Evolutionary conservation across 2,329 filamentous ascomycete genomes (phyloP).

Genomic region (Neonectria coccinea): DNA sequence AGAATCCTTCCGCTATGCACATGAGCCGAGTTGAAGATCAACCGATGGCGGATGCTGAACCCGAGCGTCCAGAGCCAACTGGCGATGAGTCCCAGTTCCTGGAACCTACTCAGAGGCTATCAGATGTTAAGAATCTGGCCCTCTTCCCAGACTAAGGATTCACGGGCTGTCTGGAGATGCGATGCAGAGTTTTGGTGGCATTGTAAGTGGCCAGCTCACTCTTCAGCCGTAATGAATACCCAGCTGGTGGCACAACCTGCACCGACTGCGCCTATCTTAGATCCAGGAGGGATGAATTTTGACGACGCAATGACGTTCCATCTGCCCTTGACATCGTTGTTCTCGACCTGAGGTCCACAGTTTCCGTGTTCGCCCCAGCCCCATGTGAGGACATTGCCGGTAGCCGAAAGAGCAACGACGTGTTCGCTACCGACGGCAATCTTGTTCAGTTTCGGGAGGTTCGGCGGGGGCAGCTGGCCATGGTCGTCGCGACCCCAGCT

Average conservation of each 20-base stretch:
- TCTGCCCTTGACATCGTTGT: conserved; percentile 75
- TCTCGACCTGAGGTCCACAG: conserved; percentile 77
- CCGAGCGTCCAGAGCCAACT: conserved; percentile 38
- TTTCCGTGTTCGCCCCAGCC: conserved; percentile 99
- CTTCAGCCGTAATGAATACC: conserved; percentile 58
- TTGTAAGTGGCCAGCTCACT: conserved; percentile 31
- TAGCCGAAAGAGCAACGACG: conserved; percentile 75
- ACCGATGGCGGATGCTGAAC: conserved; percentile 36
- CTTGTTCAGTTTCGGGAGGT: conserved; percentile 67
- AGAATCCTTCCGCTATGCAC: conserved; percentile 60
- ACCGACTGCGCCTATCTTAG: conserved; percentile 71
- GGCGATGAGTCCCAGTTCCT: conserved; percentile 55
- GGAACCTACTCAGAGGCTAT: conserved; percentile 80
- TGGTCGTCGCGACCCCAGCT: conserved; percentile 90
- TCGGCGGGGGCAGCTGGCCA: conserved; percentile 77
- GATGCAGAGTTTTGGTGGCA: conserved; percentile 24
- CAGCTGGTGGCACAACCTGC: conserved; percentile 95
- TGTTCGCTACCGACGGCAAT: conserved; percentile 94
- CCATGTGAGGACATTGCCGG: conserved; percentile 81
- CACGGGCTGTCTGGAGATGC: not conserved
- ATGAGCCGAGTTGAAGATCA: conserved; percentile 54
- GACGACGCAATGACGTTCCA: conserved; percentile 75
- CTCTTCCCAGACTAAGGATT: conserved; percentile 55
- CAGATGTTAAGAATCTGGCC: conserved; percentile 68
- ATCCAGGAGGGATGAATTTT: conserved; percentile 63